Evolutionary conservation across 2,329 filamentous ascomycete genomes (phyloP).

Genomic region (Penicillium sp.): DNA sequence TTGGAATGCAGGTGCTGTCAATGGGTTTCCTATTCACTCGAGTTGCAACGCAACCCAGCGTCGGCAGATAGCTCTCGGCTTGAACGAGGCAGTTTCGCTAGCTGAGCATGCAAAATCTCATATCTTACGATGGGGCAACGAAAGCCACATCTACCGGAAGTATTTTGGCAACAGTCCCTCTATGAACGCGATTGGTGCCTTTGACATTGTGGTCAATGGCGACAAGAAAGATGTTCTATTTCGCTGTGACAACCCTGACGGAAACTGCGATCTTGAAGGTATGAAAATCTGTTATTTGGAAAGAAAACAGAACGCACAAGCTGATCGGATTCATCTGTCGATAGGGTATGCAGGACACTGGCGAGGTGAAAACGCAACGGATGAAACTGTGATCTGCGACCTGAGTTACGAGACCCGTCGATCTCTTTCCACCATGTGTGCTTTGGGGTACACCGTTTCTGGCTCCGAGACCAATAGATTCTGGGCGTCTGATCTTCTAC

Average conservation of each 20-base stretch:
- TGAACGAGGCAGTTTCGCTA: constrained; percentile 59
- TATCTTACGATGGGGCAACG: constrained; percentile 49
- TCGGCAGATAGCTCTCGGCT: constrained; percentile 54
- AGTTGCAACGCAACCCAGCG: constrained; percentile 65
- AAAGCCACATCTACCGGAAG: constrained; percentile 60
- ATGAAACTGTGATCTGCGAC: constrained; percentile 68
- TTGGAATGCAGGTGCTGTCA: constrained; percentile 39
- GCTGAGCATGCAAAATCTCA: constrained; percentile 63
- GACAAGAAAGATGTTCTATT: constrained; percentile 60
- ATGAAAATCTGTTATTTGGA: constrained; percentile 22
- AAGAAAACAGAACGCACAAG: not conserved
- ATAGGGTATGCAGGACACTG: constrained; percentile 66
- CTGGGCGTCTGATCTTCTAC: constrained; percentile 66
- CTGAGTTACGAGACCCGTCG: constrained; percentile 59
- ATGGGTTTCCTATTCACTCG: constrained; percentile 55
- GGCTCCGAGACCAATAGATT: constrained; percentile 57
- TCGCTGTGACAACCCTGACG: constrained; percentile 67
- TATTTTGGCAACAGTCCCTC: constrained; percentile 65
- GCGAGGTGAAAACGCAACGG: constrained; percentile 62
- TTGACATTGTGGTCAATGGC: constrained; percentile 57
- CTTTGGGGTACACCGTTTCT: constrained; percentile 61
- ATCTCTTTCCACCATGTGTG: constrained; percentile 60
- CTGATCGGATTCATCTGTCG: not conserved
- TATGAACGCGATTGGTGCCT: constrained; percentile 60
- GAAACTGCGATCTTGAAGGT: constrained; percentile 58